phyloP scores from a whole-genome alignment of 2,329 filamentous ascomycete species.

The Cladosporium sp. region DNA sequence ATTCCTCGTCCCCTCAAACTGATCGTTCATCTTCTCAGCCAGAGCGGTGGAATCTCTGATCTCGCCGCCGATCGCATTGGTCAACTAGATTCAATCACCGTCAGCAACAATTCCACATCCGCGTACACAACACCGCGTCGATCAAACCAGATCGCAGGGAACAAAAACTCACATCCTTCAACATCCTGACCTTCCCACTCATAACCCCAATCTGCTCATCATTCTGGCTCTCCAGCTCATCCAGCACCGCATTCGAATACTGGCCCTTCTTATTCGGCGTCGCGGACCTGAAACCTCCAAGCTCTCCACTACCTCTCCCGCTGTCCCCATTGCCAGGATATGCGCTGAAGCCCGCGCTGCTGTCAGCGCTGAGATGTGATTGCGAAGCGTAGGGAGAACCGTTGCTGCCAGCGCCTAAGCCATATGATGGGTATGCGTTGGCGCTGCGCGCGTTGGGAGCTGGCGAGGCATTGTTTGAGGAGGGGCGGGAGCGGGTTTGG shows the following conservation, averaged over 20 bases:
- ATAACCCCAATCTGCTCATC: slow-evolving; percentile 87
- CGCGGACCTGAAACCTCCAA: slow-evolving; percentile 34
- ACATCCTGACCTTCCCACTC: slow-evolving; percentile 77
- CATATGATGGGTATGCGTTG: slow-evolving; percentile 20
- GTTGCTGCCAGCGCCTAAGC: slow-evolving; percentile 9
- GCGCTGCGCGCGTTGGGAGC: slow-evolving; percentile 22
- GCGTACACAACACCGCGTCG: neutral
- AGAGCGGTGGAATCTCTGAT: slow-evolving; percentile 85
- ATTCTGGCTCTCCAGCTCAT: slow-evolving; percentile 93
- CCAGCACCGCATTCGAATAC: slow-evolving; percentile 86
- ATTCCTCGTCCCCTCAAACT: slow-evolving; percentile 79
- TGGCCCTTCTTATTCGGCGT: slow-evolving; percentile 65
- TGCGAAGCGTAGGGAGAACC: slow-evolving; percentile 19
- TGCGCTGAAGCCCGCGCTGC: slow-evolving; percentile 19
- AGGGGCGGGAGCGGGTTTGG: slow-evolving; percentile 27
- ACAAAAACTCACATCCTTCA: slow-evolving; percentile 69
- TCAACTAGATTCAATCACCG: slow-evolving; percentile 58
- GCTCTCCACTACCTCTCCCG: slow-evolving; percentile 20
- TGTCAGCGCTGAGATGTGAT: slow-evolving; percentile 13
- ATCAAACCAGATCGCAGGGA: neutral
- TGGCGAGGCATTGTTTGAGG: slow-evolving; percentile 22
- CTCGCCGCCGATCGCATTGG: slow-evolving; percentile 87
- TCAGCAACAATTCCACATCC: neutral
- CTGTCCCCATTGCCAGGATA: slow-evolving; percentile 26
- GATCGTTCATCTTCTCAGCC: slow-evolving; percentile 92